These are phyloP conservation scores for Tricholoma matsutake DNA, from an alignment of 768 basidiomycete species.

Conservation along the genomic window DNA sequence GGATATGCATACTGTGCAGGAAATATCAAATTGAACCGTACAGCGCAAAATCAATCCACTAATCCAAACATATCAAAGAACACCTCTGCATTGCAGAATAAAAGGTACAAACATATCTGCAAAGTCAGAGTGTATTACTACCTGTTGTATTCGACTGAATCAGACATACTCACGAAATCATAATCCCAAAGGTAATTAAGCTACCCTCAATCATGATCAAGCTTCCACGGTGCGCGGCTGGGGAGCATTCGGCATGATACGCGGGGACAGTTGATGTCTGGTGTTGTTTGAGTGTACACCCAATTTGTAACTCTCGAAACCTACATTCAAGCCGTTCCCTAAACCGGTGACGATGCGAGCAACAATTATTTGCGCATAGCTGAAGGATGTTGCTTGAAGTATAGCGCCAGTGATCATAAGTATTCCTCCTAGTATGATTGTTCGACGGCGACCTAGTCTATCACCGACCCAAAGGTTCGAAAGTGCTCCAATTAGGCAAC, in stretches of 20 bases:
- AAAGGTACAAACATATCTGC: constrained; percentile 10
- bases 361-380: constrained; percentile 59
- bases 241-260: constrained; percentile 67
- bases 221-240: constrained; percentile 54
- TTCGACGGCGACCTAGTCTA: constrained; percentile 52
- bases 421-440: constrained; percentile 54
- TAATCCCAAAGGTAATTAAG: constrained; percentile 61
- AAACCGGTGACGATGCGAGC: constrained; percentile 59
- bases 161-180: constrained; percentile 48
- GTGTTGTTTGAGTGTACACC: not conserved
- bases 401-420: constrained; percentile 65
- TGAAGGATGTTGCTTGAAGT: constrained; percentile 53
- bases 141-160: constrained; percentile 4
- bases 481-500: constrained; percentile 61
- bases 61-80: not conserved
- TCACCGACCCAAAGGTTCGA: constrained; percentile 63
- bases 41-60: constrained; percentile 68
- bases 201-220: constrained; percentile 66
- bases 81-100: not conserved
- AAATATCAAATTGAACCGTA: constrained; percentile 25
- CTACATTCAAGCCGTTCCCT: constrained; percentile 62
- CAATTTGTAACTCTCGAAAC: constrained; percentile 12
- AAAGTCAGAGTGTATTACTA: not conserved
- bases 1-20: not conserved
- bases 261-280: constrained; percentile 64